phyloP scores from a whole-genome alignment of 345 rosid species.

The Salix dunnii region DNA sequence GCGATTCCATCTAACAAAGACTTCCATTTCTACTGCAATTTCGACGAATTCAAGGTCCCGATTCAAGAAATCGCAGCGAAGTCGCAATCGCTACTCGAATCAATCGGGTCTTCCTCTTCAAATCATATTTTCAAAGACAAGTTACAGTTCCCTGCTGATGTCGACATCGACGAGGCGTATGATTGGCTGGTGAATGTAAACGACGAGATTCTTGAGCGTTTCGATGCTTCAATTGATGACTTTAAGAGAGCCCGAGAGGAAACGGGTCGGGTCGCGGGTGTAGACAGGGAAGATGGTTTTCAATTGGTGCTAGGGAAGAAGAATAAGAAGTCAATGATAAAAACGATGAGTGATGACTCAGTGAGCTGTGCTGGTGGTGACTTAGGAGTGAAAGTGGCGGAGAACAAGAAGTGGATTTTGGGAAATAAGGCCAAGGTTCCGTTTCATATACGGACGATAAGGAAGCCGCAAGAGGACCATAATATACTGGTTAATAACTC shows the following conservation, averaged over 20 bases:
- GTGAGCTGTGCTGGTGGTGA: conserved; percentile 8
- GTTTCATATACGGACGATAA: conserved; percentile 65
- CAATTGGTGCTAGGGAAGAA: conserved; percentile 72
- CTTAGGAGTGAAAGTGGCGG: conserved; percentile 57
- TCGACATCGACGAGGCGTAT: conserved; percentile 52
- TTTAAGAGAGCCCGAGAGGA: conserved; percentile 37
- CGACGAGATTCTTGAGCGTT: conserved; percentile 65
- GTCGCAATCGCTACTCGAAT: conserved; percentile 52
- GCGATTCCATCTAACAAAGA: conserved; percentile 61
- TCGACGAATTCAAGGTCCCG: conserved; percentile 67
- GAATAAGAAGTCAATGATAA: conserved; percentile 33
- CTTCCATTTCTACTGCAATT: conserved; percentile 81
- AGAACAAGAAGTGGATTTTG: conserved; percentile 31
- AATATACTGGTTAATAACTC: conserved; percentile 61
- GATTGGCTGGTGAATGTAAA: conserved; percentile 69
- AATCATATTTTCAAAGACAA: conserved; percentile 22
- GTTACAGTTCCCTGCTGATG: conserved; percentile 36
- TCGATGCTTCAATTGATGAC: conserved; percentile 60
- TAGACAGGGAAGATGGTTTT: conserved; percentile 48
- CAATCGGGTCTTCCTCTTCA: conserved; percentile 48
- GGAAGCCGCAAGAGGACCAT: conserved; percentile 72
- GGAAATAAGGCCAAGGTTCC: conserved; percentile 55
- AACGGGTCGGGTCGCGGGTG: conserved; percentile 28
- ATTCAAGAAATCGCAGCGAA: conserved; percentile 34
- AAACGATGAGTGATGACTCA: conserved; percentile 3